phyloP scores from a whole-genome alignment of 192 early-diverging fungal species.

The Mortierella antarctica region DNA sequence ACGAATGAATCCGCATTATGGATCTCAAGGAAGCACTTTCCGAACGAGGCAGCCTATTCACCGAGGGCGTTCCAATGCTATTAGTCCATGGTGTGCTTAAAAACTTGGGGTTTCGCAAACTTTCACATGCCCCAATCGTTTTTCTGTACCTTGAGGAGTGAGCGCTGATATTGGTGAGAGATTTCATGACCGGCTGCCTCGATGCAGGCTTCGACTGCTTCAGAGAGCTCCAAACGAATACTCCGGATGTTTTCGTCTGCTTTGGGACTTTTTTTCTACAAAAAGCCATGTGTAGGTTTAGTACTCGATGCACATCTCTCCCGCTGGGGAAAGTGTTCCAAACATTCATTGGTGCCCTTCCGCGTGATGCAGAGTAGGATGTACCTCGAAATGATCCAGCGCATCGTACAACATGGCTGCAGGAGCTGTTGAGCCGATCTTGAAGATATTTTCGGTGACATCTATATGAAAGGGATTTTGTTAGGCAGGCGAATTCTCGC shows the following conservation, averaged over 20 bases:
- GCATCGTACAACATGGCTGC: slow-evolving; percentile 94
- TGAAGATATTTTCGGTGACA: slow-evolving; percentile 85
- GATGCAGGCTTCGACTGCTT: slow-evolving; percentile 92
- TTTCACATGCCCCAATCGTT: not conserved
- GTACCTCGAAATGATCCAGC: slow-evolving; percentile 72
- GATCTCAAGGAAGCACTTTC: slow-evolving; percentile 90
- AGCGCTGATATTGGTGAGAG: slow-evolving; percentile 78
- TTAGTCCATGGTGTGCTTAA: not conserved
- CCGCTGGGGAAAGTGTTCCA: too few relatives aligned
- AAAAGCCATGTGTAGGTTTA: not conserved
- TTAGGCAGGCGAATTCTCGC: not conserved
- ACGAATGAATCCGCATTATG: slow-evolving; percentile 90
- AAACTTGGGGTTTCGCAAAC: not conserved
- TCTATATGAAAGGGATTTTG: slow-evolving; percentile 47
- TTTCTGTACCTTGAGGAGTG: slow-evolving; percentile 71
- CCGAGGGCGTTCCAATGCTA: not conserved
- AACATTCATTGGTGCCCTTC: not conserved
- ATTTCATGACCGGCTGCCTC: slow-evolving; percentile 94
- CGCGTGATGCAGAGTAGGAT: not conserved
- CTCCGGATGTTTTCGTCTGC: slow-evolving; percentile 96
- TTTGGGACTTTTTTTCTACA: slow-evolving; percentile 78
- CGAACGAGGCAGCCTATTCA: slow-evolving; percentile 88
- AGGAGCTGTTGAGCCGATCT: slow-evolving; percentile 94
- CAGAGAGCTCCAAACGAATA: slow-evolving; percentile 81
- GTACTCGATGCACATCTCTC: not conserved